Base-by-base conservation (phyloP, 2,329 filamentous ascomycete species). In the Zarea fungicola region DNA sequence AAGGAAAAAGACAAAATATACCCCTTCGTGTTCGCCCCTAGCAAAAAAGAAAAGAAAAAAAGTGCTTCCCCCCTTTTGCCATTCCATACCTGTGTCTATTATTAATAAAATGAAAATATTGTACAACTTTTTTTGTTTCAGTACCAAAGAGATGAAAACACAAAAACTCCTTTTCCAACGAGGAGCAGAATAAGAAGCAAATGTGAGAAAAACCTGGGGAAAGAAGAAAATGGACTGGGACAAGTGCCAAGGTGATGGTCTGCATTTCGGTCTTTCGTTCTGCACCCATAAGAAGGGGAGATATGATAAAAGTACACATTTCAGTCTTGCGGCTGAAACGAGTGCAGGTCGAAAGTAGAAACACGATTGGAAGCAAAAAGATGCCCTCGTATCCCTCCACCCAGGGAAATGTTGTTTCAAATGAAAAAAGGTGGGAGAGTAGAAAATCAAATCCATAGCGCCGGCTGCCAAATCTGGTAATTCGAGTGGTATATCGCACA, bases 21-120 rank as follows among this genome's bases (percentile, higher is more conserved):
- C 29, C 29, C 5, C 52, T 59, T 58, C 55, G 60, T 60, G 59
- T 61, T 55, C 59, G 60, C 37, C 59, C 56, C 59, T 60, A 53
- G 19, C 37, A 14, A 32, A 43, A 22, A 25, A 34, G 5, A 18
- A 25, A 19, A 37, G 13, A 9, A 19, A 29, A 42, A 25, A 4
- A 22, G n/a, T n/a, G n/a, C n/a, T n/a, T n/a, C n/a, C n/a, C n/a
- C n/a, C n/a, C n/a, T n/a, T n/a, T n/a, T n/a, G n/a, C n/a, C n/a
- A n/a, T n/a, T n/a, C n/a, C n/a, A n/a, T n/a, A n/a, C n/a, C n/a
- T n/a, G n/a, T n/a, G n/a, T 47, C 44, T 47, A 47, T 14, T 40
- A 47, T 47, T 48, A 41, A 21, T 40, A 42, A 10, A 36, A 37
- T 8, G n/a, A n/a, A n/a, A n/a, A n/a, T n/a, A n/a, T 29, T 42